Base-by-base conservation (phyloP, 371 early-diverging fungal genomes). In the Mucor plumbeus region DNA sequence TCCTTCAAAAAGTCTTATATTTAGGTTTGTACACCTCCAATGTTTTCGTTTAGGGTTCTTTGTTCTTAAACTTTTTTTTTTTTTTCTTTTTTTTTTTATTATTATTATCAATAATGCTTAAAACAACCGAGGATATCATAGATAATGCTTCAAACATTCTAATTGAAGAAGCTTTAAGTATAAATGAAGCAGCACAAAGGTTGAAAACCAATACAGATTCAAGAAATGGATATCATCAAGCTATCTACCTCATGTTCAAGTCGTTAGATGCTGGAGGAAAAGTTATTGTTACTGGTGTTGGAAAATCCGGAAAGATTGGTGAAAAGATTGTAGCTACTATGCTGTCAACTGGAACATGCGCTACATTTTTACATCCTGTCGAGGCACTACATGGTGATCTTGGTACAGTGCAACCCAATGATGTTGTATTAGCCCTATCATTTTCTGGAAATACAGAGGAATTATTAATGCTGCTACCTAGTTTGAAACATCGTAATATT, bases 301-400 rank as follows among this genome's bases (percentile, higher is more conserved):
- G 90, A 26, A 90, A 90, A 65, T 87, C 87, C 1, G 87, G 84
- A 39, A 84, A 87, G 61, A 84, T 90, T 60, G 87, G 84, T 14
- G 82, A 84, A 31, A 90, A 90, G 53, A 81, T 90, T n/a, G 85
- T 85, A 0, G 88, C 89, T 0, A 90, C 90, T 14, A 72, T 89
- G 74, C 78, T 87, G 15, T 87, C 88, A 31, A 79, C 84, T 0
- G 89, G 90, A 5, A 84, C 82, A 7, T 74, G 65, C 6, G 86
- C 90, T 14, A 68, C 84, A 10, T 84, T 84, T 59, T 64, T 90
- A 8, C 90, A 90, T 59, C 85, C 90, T 0, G 85, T 87, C 4
- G 90, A 90, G 57, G 89, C 88, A 5, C 59, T 88, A 9, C 90
- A 90, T 61, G 90, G 90, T 7, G 90, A 90, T 70, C 71, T 90